Evolutionary conservation across 768 basidiomycete species (phyloP).

Genomic region (Rhizopogon rudus): DNA sequence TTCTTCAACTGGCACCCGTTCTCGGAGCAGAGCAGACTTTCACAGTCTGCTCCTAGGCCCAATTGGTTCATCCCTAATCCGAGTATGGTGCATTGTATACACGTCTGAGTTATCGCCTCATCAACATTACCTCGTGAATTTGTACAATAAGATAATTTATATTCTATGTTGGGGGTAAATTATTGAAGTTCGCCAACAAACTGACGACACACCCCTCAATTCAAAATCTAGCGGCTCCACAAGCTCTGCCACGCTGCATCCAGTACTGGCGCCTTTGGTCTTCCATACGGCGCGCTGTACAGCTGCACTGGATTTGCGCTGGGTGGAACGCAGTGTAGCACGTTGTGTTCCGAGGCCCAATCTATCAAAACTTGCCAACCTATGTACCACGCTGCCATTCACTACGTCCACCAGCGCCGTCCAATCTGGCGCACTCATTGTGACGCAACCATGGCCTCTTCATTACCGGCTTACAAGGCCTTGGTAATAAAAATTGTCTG

Average conservation of each 20-base stretch:
- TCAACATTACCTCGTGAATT: no score
- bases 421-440: no score
- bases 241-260: slow-evolving; percentile 62
- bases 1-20: slow-evolving; percentile 43
- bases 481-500: no score
- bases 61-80: slow-evolving; percentile 15
- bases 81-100: slow-evolving; percentile 22
- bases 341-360: no score
- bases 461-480: no score
- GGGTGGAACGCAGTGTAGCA: no score
- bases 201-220: neutral
- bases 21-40: neutral
- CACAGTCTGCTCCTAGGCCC: neutral
- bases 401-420: no score
- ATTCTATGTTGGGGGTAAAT: no score
- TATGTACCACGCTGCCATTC: no score
- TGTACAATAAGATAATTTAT: neutral
- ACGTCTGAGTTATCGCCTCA: slow-evolving; percentile 11
- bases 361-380: no score
- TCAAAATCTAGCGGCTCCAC: slow-evolving; percentile 58
- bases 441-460: no score
- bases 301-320: slow-evolving; percentile 5
- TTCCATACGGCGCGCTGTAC: slow-evolving; percentile 3
- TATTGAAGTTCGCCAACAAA: neutral
- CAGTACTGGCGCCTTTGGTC: slow-evolving; percentile 31